Evolutionary conservation across 805 yeast genomes (phyloP).

Genomic region (Wickerhamiella bombiphila): DNA sequence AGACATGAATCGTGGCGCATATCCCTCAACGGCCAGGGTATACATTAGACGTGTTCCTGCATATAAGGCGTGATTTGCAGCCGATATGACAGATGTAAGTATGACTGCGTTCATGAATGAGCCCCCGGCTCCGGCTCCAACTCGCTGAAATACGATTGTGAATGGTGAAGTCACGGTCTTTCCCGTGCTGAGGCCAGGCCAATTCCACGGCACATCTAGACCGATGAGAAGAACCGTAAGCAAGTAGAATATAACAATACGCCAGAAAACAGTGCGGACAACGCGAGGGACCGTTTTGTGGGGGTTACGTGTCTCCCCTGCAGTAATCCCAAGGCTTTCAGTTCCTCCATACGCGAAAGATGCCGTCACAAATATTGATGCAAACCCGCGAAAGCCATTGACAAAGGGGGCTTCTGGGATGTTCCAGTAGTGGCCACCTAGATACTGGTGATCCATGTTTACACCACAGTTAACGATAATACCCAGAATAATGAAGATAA

Average conservation of each 20-base stretch:
- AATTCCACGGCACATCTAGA: slow-evolving; percentile 42
- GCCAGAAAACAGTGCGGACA: slow-evolving; percentile 39
- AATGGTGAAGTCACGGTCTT: slow-evolving; percentile 34
- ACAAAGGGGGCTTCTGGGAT: slow-evolving; percentile 32
- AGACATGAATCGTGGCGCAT: slow-evolving; percentile 39
- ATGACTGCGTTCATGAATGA: slow-evolving; percentile 47
- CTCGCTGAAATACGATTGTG: slow-evolving; percentile 30
- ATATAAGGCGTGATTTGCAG: slow-evolving; percentile 52
- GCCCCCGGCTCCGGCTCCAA: slow-evolving; percentile 32
- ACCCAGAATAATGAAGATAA: slow-evolving; percentile 46
- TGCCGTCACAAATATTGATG: slow-evolving; percentile 41
- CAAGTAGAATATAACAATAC: slow-evolving; percentile 39
- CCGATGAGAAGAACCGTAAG: slow-evolving; percentile 44
- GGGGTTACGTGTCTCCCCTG: slow-evolving; percentile 50
- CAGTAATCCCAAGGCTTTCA: slow-evolving; percentile 43
- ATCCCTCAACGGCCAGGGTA: slow-evolving; percentile 43
- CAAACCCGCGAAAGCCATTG: slow-evolving; percentile 28
- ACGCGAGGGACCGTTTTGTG: slow-evolving; percentile 43
- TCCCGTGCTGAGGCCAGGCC: slow-evolving; percentile 29
- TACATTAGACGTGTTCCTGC: slow-evolving; percentile 52
- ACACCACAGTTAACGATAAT: slow-evolving; percentile 45
- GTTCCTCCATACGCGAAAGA: slow-evolving; percentile 45
- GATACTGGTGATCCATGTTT: slow-evolving; percentile 30
- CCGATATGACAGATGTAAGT: slow-evolving; percentile 49
- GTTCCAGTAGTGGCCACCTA: slow-evolving; percentile 45